These are phyloP conservation scores for Hygrophorus pudorinus DNA, from an alignment of 768 basidiomycete species.

Conservation along the genomic window DNA sequence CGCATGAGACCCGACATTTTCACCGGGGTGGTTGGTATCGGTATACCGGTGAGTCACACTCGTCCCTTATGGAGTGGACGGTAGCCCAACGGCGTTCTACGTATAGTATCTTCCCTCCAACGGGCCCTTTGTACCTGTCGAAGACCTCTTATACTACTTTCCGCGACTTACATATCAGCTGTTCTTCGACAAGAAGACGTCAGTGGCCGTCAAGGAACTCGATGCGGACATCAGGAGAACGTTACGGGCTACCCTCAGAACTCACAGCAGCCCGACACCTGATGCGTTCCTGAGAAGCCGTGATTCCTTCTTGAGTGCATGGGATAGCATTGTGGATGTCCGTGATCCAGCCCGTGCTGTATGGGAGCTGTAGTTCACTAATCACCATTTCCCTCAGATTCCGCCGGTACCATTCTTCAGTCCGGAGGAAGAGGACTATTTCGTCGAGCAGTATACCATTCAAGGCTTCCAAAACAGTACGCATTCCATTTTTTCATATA, in stretches of 20 bases:
- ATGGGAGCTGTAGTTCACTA: background rate
- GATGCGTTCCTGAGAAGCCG: conserved; percentile 38
- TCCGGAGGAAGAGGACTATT: conserved; percentile 56
- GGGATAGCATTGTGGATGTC: conserved; percentile 35
- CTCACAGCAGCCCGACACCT: conserved; percentile 46
- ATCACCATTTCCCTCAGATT: conserved; percentile 28
- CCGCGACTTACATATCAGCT: conserved; percentile 55
- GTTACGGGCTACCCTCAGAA: conserved; percentile 46
- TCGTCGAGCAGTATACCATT: conserved; percentile 47
- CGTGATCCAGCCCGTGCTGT: background rate
- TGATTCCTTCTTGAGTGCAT: conserved; percentile 44
- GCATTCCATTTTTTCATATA: conserved; percentile 14
- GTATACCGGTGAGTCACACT: conserved; percentile 42
- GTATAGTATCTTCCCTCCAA: conserved; percentile 50
- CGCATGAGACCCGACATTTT: conserved; percentile 59
- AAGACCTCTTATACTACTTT: conserved; percentile 27
- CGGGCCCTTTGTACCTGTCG: conserved; percentile 36
- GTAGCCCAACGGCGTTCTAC: background rate
- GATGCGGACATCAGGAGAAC: conserved; percentile 45
- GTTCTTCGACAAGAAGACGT: conserved; percentile 45
- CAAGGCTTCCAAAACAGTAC: conserved; percentile 55
- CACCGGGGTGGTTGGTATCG: conserved; percentile 44
- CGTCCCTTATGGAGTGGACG: background rate
- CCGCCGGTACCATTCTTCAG: conserved; percentile 53
- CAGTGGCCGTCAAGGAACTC: conserved; percentile 42